Evolutionary conservation across 2,329 filamentous ascomycete species (phyloP).

Genomic region (Colletotrichum musae): DNA sequence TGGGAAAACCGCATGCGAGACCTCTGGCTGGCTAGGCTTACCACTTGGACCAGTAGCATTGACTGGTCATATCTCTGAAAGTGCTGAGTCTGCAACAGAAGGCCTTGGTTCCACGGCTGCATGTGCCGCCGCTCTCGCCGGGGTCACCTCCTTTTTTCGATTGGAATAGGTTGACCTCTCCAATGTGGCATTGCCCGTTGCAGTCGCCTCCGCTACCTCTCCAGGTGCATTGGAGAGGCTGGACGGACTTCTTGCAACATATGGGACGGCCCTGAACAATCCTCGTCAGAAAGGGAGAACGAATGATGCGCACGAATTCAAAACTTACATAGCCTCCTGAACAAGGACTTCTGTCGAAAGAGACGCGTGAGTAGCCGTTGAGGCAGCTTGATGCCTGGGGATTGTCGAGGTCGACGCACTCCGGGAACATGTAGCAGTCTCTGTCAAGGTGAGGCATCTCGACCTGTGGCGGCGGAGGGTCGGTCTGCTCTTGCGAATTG

Average conservation of each 20-base stretch:
- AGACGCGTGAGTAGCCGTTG: not conserved
- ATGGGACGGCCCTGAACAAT: slow-evolving; percentile 7
- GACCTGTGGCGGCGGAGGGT: not conserved
- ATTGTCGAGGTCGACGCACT: slow-evolving; percentile 2
- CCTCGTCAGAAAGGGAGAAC: not conserved
- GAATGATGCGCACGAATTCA: not conserved
- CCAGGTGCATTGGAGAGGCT: slow-evolving; percentile 27
- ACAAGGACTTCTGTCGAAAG: not conserved
- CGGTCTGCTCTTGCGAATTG: slow-evolving; percentile 2
- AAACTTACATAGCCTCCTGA: slow-evolving; percentile 2
- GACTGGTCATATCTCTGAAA: slow-evolving; percentile 16
- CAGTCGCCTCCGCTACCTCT: slow-evolving; percentile 35
- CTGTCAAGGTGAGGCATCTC: slow-evolving; percentile 1
- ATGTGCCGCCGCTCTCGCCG: slow-evolving; percentile 18
- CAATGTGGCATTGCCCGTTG: slow-evolving; percentile 38
- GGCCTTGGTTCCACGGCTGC: slow-evolving; percentile 32
- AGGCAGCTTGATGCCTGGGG: not conserved
- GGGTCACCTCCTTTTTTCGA: slow-evolving; percentile 26
- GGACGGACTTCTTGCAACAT: not conserved
- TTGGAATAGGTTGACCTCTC: slow-evolving; percentile 34
- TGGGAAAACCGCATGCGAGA: not conserved
- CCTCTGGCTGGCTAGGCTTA: slow-evolving; percentile 3
- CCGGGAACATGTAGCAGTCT: not conserved
- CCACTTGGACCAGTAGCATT: slow-evolving; percentile 29
- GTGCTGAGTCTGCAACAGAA: slow-evolving; percentile 36